Evolutionary conservation across 1,139 yeast species (phyloP).

Genomic region (Taiozyma sp.): DNA sequence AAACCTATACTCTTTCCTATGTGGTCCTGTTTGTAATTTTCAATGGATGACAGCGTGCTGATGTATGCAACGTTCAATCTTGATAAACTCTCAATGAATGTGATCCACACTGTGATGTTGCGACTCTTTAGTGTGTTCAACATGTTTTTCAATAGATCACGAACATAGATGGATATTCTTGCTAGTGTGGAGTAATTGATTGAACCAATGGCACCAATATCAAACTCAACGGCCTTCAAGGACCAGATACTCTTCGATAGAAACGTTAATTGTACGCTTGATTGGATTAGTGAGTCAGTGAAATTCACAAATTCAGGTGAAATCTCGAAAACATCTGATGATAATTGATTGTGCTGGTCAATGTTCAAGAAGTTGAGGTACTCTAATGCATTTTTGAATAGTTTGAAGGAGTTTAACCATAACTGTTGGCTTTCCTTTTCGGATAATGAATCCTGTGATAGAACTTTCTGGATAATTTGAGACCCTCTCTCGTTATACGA

Average conservation of each 20-base stretch:
- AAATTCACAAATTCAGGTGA: slow-evolving; percentile 5
- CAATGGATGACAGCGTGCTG: slow-evolving; percentile 16
- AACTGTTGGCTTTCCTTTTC: slow-evolving; percentile 4
- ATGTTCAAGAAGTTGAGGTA: slow-evolving; percentile 10
- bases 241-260: slow-evolving; percentile 16
- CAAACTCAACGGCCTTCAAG: slow-evolving; percentile 10
- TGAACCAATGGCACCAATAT: slow-evolving; percentile 8
- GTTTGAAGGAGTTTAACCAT: slow-evolving; percentile 17
- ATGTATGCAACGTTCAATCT: slow-evolving; percentile 10
- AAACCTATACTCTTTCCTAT: slow-evolving; percentile 21
- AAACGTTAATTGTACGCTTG: slow-evolving; percentile 16
- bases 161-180: slow-evolving; percentile 16
- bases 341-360: neutral
- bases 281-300: slow-evolving; percentile 1
- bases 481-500: slow-evolving; percentile 11
- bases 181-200: slow-evolving; percentile 19
- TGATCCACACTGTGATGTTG: slow-evolving; percentile 5
- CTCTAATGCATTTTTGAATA: slow-evolving; percentile 16
- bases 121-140: slow-evolving; percentile 3
- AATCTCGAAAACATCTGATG: slow-evolving; percentile 6
- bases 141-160: slow-evolving; percentile 9
- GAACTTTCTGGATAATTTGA: slow-evolving; percentile 8
- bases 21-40: slow-evolving; percentile 19
- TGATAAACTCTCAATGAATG: slow-evolving; percentile 5
- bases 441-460: neutral